Percentiles rank a stretch among this genome's conserved stretches.
Evolutionary conservation across 2,329 filamentous ascomycete species (phyloP).

Genomic region (Fusarium nygamai): DNA sequence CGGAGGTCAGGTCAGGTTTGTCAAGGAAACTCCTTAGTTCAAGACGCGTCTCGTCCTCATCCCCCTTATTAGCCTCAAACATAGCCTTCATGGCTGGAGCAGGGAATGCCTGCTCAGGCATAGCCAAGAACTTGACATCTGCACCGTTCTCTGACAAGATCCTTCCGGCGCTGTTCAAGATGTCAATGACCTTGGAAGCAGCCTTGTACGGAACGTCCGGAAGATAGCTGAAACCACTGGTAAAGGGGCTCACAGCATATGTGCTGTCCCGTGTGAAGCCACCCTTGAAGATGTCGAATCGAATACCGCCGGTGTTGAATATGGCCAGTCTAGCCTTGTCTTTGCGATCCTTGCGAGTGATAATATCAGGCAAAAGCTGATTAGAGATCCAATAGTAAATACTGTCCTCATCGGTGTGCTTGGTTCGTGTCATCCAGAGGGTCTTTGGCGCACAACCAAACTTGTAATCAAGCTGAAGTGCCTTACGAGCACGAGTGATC

Average conservation of each 20-base stretch:
- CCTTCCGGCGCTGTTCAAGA: slow-evolving; percentile 65
- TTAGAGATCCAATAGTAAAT: slow-evolving; percentile 85
- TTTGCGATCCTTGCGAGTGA: slow-evolving; percentile 66
- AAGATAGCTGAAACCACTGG: slow-evolving; percentile 79
- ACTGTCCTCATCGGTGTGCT: slow-evolving; percentile 77
- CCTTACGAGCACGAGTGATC: slow-evolving; percentile 75
- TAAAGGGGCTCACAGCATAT: slow-evolving; percentile 89
- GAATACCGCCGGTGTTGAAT: slow-evolving; percentile 88
- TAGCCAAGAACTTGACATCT: slow-evolving; percentile 58
- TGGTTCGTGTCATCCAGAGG: slow-evolving; percentile 82
- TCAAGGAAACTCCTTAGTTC: slow-evolving; percentile 46
- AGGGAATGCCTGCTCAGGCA: slow-evolving; percentile 57
- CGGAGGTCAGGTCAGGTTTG: slow-evolving; percentile 63
- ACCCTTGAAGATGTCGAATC: slow-evolving; percentile 96
- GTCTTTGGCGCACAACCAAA: slow-evolving; percentile 86
- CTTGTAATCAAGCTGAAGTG: slow-evolving; percentile 75
- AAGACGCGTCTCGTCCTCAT: slow-evolving; percentile 41
- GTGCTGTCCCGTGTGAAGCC: slow-evolving; percentile 88
- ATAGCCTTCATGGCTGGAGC: slow-evolving; percentile 23
- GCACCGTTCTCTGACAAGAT: slow-evolving; percentile 54
- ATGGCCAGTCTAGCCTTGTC: slow-evolving; percentile 76
- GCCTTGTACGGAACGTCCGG: slow-evolving; percentile 82
- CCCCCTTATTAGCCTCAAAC: slow-evolving; percentile 19
- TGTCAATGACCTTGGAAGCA: slow-evolving; percentile 73
- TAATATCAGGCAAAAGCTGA: slow-evolving; percentile 75